Evolutionary conservation across 225 moss, liverwort and hornwort species (phyloP).

Genomic region (Physcomitrellopsis africana): DNA sequence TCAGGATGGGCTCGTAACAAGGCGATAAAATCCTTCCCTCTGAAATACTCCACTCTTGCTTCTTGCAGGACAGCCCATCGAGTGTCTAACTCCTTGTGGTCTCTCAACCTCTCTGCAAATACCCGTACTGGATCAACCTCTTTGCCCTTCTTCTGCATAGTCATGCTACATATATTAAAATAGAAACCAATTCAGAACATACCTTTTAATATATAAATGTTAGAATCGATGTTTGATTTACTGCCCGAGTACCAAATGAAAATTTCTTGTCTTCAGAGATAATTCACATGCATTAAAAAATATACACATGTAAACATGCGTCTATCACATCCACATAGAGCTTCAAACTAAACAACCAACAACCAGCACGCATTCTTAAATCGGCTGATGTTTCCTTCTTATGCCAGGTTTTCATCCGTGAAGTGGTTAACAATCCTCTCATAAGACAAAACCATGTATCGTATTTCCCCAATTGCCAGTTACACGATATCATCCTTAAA

Average conservation of each 20-base stretch:
- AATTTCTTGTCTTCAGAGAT: too few species aligned
- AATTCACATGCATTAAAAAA: too few species aligned
- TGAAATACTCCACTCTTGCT: conserved; percentile 93
- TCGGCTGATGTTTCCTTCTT: neutral
- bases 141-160: conserved; percentile 60
- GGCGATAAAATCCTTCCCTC: conserved; percentile 81
- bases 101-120: conserved; percentile 88
- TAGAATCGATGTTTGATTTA: too few species aligned
- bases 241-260: too few species aligned
- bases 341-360: too few species aligned
- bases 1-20: conserved; percentile 80
- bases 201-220: neutral
- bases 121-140: conserved; percentile 62
- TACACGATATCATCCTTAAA: too few species aligned
- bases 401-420: neutral
- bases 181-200: neutral
- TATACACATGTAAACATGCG: too few species aligned
- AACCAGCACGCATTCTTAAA: neutral
- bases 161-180: neutral
- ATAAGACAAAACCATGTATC: too few species aligned
- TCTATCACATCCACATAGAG: too few species aligned
- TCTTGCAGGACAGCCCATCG: conserved; percentile 98
- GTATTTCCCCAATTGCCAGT: too few species aligned
- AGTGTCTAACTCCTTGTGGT: conserved; percentile 91
- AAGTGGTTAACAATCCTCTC: too few species aligned